Evolutionary conservation across 2,329 filamentous ascomycete genomes (phyloP), one percentile per base, ranked within the genome.

Genomic region (Nemania sp.): DNA sequence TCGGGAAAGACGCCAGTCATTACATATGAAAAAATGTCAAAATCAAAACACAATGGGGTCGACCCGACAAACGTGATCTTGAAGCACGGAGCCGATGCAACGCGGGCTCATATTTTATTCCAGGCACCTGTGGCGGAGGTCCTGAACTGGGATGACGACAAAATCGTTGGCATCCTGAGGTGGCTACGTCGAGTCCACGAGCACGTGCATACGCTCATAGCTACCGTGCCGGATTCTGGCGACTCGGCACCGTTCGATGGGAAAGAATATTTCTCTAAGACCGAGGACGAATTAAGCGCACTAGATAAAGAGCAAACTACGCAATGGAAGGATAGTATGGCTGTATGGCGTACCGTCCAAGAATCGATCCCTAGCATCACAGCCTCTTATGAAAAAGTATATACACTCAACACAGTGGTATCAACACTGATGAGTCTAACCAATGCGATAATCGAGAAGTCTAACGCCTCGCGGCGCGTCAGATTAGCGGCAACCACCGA

Each of bases 11-110:
- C 76, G 0, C 88, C 91, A 1, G 86, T 82, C 29, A 80, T 93
- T 20, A 90, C 88, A 1, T 97, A 87, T 73, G 93, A 97, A 78
- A 97, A 97, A 78, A 97, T 97, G 94, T 96, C 92, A 45, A 97
- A 97, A 81, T 97, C 93, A 75, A 97, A 97, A 79, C 86, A 96
- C 81, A 97, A 97, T 76, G 94, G 94, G 27, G 93, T 97, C 6
- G 93, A 97, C 76, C 94, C 94, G 0, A 89, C 88, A 0, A 84
- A 82, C 0, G 92, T 91, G 70, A 93, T 96, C 65, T 81, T 85
- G 7, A 89, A 88, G 72, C 91, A 96, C 73, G 94, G 94, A 24
- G 92, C 93, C 1, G 94, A 97, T 78, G 90, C 92, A 5, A 94
- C 92, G 1, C 86, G 94, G 64, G 93, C 93, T 3, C 94, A 97